Evolutionary conservation across 2,329 filamentous ascomycete species (phyloP), one percentile per base, ranked within the genome.

Genomic region (Colletotrichum falcatum): DNA sequence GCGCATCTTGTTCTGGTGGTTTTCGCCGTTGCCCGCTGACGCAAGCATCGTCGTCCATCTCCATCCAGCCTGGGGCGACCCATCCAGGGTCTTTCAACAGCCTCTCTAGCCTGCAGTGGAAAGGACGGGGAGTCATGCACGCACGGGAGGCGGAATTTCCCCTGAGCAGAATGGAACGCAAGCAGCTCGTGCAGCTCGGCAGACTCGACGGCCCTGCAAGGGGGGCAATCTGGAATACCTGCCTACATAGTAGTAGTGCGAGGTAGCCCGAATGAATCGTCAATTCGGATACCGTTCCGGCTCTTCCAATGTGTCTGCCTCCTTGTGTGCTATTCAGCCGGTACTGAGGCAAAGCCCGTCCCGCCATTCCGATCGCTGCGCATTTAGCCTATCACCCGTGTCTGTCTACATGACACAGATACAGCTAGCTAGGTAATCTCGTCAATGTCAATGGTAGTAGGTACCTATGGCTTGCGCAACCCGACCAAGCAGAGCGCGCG

Each of bases 321-420:
- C 16, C 9, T 16, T 44, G 8, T 30, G 20, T 33, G 56, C 55
- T 42, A 49, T 61, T 61, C 56, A 66, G 46, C 63, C 62, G 63
- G 33, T 48, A 39, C 23, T 44, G 33, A 39, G 9, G 37, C 64
- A 48, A 26, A 51, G 16, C n/a, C 56, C 75, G 72, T 74, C 74
- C 75, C 73, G 75, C 71, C 70, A 73, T 71, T 76, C 74, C 76
- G 74, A 68, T 73, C 74, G 62, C 66, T 70, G 37, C 63, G 65
- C 61, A 72, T 77, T 76, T 75, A 74, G 46, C 37, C 51, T 42
- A 16, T 33, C 33, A 42, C 51, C 16, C 54, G 23, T 12, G 35
- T 33, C 35, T 28, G 60, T 12, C 14, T 33, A 51, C 14, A 46
- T 46, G 44, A 46, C 20, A n/a, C 20, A 18, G 14, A 16, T 26